These are phyloP conservation scores for Crithidia acanthocephali DNA, from an alignment of 208 protist genomes.

Conservation along the genomic window DNA sequence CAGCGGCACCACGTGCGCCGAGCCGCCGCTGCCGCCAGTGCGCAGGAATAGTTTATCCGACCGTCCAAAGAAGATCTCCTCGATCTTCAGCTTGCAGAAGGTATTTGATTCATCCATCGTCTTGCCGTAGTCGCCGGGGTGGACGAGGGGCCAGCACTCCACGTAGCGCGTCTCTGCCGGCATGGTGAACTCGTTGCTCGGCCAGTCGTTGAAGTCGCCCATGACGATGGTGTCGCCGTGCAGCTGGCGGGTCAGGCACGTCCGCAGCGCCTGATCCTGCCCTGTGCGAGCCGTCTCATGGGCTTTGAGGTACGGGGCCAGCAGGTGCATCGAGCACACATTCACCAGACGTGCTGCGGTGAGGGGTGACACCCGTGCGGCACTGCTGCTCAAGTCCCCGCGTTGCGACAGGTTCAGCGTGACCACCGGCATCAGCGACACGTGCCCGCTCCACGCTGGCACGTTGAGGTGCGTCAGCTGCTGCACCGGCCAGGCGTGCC, in stretches of 20 bases:
- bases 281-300: slow-evolving; percentile 75
- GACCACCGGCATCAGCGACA: slow-evolving; percentile 85
- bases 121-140: slow-evolving; percentile 69
- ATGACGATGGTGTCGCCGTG: slow-evolving; percentile 76
- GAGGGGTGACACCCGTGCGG: neutral
- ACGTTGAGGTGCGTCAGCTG: slow-evolving; percentile 80
- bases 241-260: slow-evolving; percentile 51
- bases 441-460: slow-evolving; percentile 85
- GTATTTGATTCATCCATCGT: slow-evolving; percentile 94
- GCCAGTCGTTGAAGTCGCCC: slow-evolving; percentile 94
- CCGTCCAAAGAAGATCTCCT: slow-evolving; percentile 92
- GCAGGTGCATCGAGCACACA: slow-evolving; percentile 57
- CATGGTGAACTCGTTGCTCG: slow-evolving; percentile 87
- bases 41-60: slow-evolving; percentile 89
- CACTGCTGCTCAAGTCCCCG: too few relatives aligned
- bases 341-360: slow-evolving; percentile 6
- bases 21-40: slow-evolving; percentile 18
- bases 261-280: slow-evolving; percentile 75
- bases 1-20: neutral
- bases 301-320: slow-evolving; percentile 81
- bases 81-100: slow-evolving; percentile 92
- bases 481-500: slow-evolving; percentile 40
- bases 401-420: slow-evolving; percentile 56
- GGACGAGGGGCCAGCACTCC: slow-evolving; percentile 85
- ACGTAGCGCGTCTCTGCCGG: slow-evolving; percentile 70